Evolutionary conservation across 1,284 basidiomycete species (phyloP).

Genomic region (Hemileccinum hortonii): DNA sequence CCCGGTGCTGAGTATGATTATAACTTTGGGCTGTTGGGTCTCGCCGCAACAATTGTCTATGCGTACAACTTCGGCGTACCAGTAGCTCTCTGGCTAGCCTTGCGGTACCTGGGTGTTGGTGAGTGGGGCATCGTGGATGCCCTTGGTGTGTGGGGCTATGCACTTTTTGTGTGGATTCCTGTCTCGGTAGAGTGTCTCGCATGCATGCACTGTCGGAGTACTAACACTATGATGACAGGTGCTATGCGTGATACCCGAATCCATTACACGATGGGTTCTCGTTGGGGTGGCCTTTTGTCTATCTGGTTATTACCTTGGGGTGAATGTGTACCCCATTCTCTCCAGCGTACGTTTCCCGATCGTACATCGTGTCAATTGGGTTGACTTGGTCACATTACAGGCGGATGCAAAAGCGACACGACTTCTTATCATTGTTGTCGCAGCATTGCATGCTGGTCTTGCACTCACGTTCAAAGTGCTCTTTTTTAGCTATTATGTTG

Average conservation of each 20-base stretch:
- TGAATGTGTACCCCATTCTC: conserved; percentile 87
- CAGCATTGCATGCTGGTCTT: conserved; percentile 67
- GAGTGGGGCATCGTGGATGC: conserved; percentile 86
- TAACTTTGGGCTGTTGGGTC: conserved; percentile 80
- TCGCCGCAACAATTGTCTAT: conserved; percentile 83
- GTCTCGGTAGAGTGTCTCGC: conserved; percentile 55
- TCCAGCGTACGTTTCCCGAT: conserved; percentile 52
- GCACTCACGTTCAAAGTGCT: conserved; percentile 83
- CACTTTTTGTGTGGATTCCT: conserved; percentile 76
- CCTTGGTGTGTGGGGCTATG: conserved; percentile 72
- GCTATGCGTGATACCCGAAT: conserved; percentile 80
- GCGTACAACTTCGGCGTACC: conserved; percentile 82
- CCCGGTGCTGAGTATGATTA: conserved; percentile 63
- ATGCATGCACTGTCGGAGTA: background rate
- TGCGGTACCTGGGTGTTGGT: conserved; percentile 80
- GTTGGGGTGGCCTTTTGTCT: conserved; percentile 69
- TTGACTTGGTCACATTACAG: conserved; percentile 36
- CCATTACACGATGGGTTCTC: conserved; percentile 77
- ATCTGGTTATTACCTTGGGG: conserved; percentile 81
- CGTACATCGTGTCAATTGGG: background rate
- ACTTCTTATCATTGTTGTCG: conserved; percentile 73
- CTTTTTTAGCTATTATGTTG: conserved; percentile 83
- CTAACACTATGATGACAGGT: conserved; percentile 44
- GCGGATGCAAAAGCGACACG: conserved; percentile 83
- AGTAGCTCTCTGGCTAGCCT: conserved; percentile 72